These are phyloP conservation scores for Fusarium transvaalense DNA, from an alignment of 2,329 filamentous ascomycete genomes.

Conservation along the genomic window DNA sequence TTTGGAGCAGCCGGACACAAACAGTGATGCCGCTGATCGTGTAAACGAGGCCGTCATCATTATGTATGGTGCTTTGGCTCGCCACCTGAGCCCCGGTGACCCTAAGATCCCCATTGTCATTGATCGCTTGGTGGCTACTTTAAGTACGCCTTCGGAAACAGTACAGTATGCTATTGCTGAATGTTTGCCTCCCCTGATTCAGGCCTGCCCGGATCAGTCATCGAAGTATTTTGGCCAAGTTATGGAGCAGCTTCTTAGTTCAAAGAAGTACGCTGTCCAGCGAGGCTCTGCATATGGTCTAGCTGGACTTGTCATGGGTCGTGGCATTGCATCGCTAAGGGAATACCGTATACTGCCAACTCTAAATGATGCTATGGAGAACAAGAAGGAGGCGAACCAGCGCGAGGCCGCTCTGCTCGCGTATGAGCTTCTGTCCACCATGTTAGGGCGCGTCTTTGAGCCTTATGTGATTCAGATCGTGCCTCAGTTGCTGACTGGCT, in stretches of 20 bases:
- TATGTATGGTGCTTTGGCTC: slow-evolving; percentile 92
- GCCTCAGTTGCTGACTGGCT: slow-evolving; percentile 87
- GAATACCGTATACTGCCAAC: slow-evolving; percentile 89
- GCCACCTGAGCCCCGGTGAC: slow-evolving; percentile 88
- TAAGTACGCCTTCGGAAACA: slow-evolving; percentile 94
- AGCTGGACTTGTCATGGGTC: slow-evolving; percentile 89
- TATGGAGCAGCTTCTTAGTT: slow-evolving; percentile 83
- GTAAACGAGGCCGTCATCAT: slow-evolving; percentile 98
- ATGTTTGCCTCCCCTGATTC: slow-evolving; percentile 91
- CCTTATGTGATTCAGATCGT: slow-evolving; percentile 97
- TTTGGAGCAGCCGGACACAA: slow-evolving; percentile 86
- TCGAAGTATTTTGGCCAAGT: slow-evolving; percentile 84
- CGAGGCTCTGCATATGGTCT: slow-evolving; percentile 95
- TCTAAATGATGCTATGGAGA: slow-evolving; percentile 86
- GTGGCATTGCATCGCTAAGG: slow-evolving; percentile 82
- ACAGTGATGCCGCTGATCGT: slow-evolving; percentile 83
- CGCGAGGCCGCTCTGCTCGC: slow-evolving; percentile 90
- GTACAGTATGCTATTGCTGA: slow-evolving; percentile 97
- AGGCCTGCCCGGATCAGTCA: slow-evolving; percentile 81
- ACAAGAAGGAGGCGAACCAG: slow-evolving; percentile 92
- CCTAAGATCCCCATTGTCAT: slow-evolving; percentile 89
- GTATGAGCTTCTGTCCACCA: slow-evolving; percentile 88
- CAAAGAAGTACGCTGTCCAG: slow-evolving; percentile 92
- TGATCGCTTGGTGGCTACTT: slow-evolving; percentile 83
- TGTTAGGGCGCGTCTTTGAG: slow-evolving; percentile 91